A percentile compares a stretch with the other conserved stretches of the same genome.
Conservation (phyloP, 176 grass and related monocot species). For the Oryza rufipogon region DNA sequence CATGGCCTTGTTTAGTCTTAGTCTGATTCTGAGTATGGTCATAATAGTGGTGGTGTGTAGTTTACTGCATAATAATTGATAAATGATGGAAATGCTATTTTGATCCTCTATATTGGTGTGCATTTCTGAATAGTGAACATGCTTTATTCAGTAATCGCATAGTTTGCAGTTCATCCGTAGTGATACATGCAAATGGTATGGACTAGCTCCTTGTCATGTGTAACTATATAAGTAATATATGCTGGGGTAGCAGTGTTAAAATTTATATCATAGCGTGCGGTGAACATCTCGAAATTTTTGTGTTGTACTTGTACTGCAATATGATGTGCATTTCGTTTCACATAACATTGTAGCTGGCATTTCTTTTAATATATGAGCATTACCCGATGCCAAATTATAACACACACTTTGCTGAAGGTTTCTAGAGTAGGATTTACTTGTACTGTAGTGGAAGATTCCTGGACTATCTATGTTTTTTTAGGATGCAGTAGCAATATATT, state of each 20-base stretch:
- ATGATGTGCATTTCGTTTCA: background rate
- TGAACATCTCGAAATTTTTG: background rate
- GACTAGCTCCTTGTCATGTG: background rate
- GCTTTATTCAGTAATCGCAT: background rate
- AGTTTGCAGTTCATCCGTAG: background rate
- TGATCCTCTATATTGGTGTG: background rate
- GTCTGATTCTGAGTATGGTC: background rate
- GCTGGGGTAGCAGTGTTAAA: background rate
- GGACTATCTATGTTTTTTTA: background rate
- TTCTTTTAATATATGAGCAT: conserved; percentile 17
- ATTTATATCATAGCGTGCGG: background rate
- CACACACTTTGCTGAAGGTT: background rate
- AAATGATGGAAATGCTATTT: background rate
- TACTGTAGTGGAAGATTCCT: background rate
- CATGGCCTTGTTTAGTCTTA: background rate
- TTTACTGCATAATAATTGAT: background rate
- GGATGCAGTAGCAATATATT: background rate
- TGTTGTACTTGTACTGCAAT: background rate
- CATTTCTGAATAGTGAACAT: background rate
- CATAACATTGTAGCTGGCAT: background rate
- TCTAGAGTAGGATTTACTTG: background rate
- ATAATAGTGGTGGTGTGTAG: background rate
- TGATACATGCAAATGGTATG: background rate
- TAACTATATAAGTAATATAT: background rate
- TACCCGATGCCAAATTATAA: background rate